Evolutionary conservation across 2,329 filamentous ascomycete genomes (phyloP), one percentile per base, ranked within the genome.

Genomic region (Basipetospora chlamydospora): DNA sequence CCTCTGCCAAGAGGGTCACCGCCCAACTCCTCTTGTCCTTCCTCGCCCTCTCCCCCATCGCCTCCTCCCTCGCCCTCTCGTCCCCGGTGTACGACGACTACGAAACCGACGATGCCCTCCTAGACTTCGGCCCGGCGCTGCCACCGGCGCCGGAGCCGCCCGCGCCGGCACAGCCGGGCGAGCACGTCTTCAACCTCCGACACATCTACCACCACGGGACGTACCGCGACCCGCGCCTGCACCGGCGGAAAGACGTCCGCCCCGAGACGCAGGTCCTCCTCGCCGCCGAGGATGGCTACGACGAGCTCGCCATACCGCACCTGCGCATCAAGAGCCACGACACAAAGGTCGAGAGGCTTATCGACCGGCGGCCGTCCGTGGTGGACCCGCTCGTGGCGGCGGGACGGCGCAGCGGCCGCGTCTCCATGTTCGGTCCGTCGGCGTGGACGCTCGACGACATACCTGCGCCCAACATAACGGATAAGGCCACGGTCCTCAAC

Each of bases 201-300:
- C 88, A 98, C 58, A 78, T 96, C 49, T 90, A 84, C 59, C 87
- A 95, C 54, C 87, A 94, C 59, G 88, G 88, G 40, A 81, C 84
- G 28, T 72, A 88, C 55, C 63, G 70, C 46, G 73, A 93, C 46
- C 87, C 87, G 3, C 58, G 67, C 5, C 70, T 95, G 12, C 84
- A 95, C 55, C 70, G 79, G 40, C 77, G 74, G 47, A 66, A 80
- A 42, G 85, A 96, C 54, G 63, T 95, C 22, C 42, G 53, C 28
- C 60, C 70, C 15, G 68, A 77, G 12, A 48, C 52, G 13, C 53
- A 53, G 28, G 60, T 88, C 31, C 80, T 70, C 60, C 61, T 81
- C 39, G 63, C 70, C 9, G 66, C 67, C 35, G 73, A 78, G 37
- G 75, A 74, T 38, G 67, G 65, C 15, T 60, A 63, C 55, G 56